Percentiles rank a stretch among this genome's conserved stretches.
Evolutionary conservation across 202 grass and related monocot genomes (phyloP).

Genomic region (Carex sylvatica): DNA sequence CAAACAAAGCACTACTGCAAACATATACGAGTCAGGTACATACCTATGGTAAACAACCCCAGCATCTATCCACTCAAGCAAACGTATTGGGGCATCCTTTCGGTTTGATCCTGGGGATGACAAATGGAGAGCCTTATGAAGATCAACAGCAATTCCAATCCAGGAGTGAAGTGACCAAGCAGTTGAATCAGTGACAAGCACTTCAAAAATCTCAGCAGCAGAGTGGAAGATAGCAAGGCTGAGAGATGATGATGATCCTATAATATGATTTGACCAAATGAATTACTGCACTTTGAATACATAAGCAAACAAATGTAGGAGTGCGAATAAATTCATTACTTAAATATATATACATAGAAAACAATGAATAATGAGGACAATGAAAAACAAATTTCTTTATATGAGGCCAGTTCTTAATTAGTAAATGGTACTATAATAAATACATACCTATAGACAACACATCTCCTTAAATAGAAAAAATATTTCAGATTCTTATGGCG

Average conservation of each 20-base stretch:
- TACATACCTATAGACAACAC: not conserved
- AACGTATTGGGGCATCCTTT: conserved; percentile 87
- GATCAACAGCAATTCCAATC: conserved; percentile 84
- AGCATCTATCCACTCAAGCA: conserved; percentile 97
- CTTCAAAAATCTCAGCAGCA: conserved; percentile 89
- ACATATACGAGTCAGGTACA: not conserved
- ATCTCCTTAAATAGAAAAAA: not conserved
- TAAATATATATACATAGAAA: not conserved
- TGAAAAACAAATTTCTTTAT: conserved; percentile 17
- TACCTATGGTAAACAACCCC: conserved; percentile 83
- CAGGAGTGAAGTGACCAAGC: conserved; percentile 82
- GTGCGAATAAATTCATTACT: not conserved
- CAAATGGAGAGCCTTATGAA: conserved; percentile 91
- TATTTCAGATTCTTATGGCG: not conserved
- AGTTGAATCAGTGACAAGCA: conserved; percentile 86
- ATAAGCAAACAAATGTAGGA: not conserved
- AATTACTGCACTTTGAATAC: not conserved
- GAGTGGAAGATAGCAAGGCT: conserved; percentile 94
- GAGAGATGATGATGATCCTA: conserved; percentile 70
- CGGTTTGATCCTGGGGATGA: conserved; percentile 91
- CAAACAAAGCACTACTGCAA: not conserved
- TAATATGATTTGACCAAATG: conserved; percentile 21
- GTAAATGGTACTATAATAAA: not conserved
- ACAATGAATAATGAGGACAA: conserved; percentile 14
- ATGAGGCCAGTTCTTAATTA: not conserved